These are phyloP conservation scores for Glycyrrhiza uralensis DNA, from an alignment of 306 rosid genomes.

Conservation along the genomic window DNA sequence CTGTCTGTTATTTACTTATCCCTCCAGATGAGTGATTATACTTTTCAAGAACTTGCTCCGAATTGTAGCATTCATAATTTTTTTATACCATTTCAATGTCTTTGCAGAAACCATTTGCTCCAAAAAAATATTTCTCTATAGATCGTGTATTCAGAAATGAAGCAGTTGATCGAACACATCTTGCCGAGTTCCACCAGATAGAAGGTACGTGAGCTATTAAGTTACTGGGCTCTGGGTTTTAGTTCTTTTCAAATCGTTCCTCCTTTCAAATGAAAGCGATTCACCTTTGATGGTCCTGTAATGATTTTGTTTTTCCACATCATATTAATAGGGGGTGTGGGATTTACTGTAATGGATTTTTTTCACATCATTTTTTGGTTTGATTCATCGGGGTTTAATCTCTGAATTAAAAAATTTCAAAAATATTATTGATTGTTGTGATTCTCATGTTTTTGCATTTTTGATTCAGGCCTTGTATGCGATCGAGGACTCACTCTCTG, in stretches of 20 bases:
- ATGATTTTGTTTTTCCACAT: slow-evolving; percentile 32
- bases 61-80: slow-evolving; percentile 17
- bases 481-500: slow-evolving; percentile 86
- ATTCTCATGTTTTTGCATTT: background rate
- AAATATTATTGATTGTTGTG: background rate
- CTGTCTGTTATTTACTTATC: background rate
- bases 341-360: slow-evolving; percentile 19
- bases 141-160: slow-evolving; percentile 98
- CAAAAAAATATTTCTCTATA: slow-evolving; percentile 88
- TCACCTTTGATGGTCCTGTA: background rate
- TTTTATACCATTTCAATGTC: slow-evolving; percentile 12
- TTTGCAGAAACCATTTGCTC: slow-evolving; percentile 77
- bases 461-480: slow-evolving; percentile 75
- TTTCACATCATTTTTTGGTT: background rate
- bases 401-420: background rate
- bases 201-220: slow-evolving; percentile 60
- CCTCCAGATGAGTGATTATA: background rate
- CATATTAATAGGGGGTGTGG: background rate
- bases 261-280: background rate
- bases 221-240: background rate
- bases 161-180: slow-evolving; percentile 98
- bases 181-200: slow-evolving; percentile 97
- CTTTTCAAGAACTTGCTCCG: background rate
- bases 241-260: slow-evolving; percentile 28
- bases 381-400: slow-evolving; percentile 25